Conservation (phyloP, 345 rosid species). For the Excoecaria cochinchinensis region DNA sequence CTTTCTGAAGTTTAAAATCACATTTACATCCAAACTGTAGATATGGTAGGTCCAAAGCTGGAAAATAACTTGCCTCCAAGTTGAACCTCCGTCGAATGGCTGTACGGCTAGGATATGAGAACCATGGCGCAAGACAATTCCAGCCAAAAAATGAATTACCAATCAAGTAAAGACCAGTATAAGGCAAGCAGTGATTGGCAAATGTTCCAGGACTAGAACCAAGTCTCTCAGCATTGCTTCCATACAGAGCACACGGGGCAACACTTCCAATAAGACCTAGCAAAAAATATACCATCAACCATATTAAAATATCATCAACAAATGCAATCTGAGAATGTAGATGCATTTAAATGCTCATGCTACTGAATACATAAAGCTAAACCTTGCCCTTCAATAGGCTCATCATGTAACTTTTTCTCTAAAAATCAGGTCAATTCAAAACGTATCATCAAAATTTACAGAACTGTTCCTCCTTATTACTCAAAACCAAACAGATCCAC, state of each 20-base stretch:
- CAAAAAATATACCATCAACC: background rate
- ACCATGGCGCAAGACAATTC: constrained; percentile 91
- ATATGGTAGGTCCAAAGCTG: background rate
- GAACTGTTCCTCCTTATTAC: background rate
- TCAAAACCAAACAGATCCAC: constrained; percentile 1
- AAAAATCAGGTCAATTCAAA: background rate
- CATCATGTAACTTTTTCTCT: background rate
- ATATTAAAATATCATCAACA: background rate
- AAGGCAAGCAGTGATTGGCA: constrained; percentile 74
- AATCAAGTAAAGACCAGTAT: constrained; percentile 66
- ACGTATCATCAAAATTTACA: background rate
- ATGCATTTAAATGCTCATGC: background rate
- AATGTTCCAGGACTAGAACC: constrained; percentile 73
- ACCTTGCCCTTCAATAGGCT: background rate
- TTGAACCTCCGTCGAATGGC: constrained; percentile 78
- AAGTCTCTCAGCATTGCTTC: constrained; percentile 87
- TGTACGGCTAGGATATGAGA: constrained; percentile 68
- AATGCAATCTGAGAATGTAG: background rate
- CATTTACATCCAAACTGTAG: background rate
- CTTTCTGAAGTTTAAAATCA: background rate
- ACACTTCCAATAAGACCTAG: constrained; percentile 86
- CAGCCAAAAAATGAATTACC: constrained; percentile 62
- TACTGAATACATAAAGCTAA: background rate
- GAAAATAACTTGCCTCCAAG: constrained; percentile 64
- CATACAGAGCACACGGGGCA: constrained; percentile 87